These are phyloP conservation scores for Castanea sativa DNA, from an alignment of 306 rosid species.

Conservation along the genomic window DNA sequence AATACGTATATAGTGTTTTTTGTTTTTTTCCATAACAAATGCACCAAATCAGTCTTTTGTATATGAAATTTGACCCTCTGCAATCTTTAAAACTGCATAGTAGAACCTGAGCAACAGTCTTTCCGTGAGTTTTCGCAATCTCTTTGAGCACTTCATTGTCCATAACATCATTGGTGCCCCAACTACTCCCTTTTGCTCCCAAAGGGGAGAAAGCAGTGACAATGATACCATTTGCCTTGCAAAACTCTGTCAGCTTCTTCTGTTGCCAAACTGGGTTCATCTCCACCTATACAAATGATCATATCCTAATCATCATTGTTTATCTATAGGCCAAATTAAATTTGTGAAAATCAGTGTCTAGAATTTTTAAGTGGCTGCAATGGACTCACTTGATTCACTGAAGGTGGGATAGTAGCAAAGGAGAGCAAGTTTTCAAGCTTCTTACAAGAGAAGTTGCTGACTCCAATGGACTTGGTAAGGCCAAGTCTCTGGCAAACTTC, in stretches of 20 bases:
- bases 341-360: neutral
- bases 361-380: neutral
- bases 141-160: conserved; percentile 4
- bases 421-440: conserved; percentile 9
- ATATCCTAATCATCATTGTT: neutral
- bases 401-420: neutral
- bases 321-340: neutral
- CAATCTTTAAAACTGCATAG: neutral
- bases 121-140: neutral
- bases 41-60: too few species aligned
- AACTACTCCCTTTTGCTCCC: neutral
- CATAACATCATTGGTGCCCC: conserved; percentile 7
- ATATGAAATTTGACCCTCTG: neutral
- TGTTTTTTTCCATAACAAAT: too few species aligned
- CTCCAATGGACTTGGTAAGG: conserved; percentile 4
- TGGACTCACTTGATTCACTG: conserved; percentile 13
- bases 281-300: conserved; percentile 2
- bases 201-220: conserved; percentile 9
- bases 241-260: neutral
- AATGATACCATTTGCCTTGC: neutral
- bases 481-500: conserved; percentile 13
- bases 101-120: conserved; percentile 11
- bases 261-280: conserved; percentile 8
- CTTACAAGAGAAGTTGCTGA: conserved; percentile 8
- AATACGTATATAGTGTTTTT: too few species aligned